These are phyloP conservation scores for Tanacetum coccineum DNA, from an alignment of 129 eudicot genomes.

Conservation along the genomic window DNA sequence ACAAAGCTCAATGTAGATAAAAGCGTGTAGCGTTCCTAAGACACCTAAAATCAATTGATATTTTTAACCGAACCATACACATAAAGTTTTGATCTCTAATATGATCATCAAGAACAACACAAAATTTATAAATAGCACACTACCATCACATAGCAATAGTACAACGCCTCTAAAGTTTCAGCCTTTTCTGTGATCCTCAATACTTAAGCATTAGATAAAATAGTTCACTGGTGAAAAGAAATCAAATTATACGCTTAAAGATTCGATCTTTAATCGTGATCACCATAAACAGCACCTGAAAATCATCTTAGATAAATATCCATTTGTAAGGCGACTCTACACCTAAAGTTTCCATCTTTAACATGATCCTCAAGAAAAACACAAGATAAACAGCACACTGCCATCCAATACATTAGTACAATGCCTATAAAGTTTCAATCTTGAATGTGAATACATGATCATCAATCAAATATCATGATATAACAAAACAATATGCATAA, in stretches of 20 bases:
- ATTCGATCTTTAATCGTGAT: constrained; percentile 11
- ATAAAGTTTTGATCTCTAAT: constrained; percentile 8
- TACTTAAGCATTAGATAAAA: not conserved
- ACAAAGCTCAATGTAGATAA: no score
- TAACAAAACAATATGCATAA: not conserved
- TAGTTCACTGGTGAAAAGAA: no score
- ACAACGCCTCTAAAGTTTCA: no score
- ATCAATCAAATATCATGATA: not conserved
- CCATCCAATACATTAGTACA: no score
- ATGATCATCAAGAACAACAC: not conserved
- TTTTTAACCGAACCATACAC: no score
- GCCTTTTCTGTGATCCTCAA: not conserved
- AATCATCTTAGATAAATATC: not conserved
- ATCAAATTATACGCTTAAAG: not conserved
- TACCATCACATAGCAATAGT: no score
- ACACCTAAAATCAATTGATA: no score
- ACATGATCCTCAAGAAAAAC: not conserved
- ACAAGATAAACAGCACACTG: no score
- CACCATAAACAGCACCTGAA: not conserved
- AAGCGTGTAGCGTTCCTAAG: no score
- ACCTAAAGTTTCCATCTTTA: constrained; percentile 5
- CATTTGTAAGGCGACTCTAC: no score
- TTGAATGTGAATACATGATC: not conserved
- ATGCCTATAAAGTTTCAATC: not conserved
- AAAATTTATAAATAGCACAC: not conserved